phyloP scores from a whole-genome alignment of 345 rosid genomes.

The Eucalyptus viminalis region DNA sequence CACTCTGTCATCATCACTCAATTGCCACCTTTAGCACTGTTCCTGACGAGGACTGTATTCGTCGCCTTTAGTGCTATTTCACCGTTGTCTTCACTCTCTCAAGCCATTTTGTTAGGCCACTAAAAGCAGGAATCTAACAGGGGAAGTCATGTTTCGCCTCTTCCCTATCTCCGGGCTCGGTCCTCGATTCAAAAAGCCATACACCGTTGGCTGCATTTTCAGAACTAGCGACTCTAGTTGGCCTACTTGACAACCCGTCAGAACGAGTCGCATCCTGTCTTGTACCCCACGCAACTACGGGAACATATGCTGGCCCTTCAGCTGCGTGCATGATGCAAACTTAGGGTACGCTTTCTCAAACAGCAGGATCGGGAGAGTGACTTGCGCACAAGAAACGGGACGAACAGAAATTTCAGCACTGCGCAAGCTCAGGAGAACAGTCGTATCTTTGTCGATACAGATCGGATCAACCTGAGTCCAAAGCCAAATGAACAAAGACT shows the following conservation, averaged over 20 bases:
- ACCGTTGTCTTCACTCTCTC: not conserved
- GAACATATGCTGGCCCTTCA: not conserved
- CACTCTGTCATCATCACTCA: not conserved
- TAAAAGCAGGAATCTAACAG: not conserved
- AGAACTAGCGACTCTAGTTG: not conserved
- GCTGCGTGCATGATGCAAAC: not conserved
- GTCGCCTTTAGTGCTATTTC: not conserved
- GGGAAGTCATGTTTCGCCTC: not conserved
- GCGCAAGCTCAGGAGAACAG: too few species aligned
- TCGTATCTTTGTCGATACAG: too few species aligned
- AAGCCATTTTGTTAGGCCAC: not conserved
- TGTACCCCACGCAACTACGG: not conserved
- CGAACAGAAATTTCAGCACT: too few species aligned
- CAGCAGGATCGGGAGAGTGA: too few species aligned
- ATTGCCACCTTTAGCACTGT: too few species aligned
- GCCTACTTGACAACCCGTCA: not conserved
- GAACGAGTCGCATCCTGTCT: not conserved
- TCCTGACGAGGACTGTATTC: not conserved
- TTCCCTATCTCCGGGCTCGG: not conserved
- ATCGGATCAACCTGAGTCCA: too few species aligned
- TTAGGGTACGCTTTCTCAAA: too few species aligned
- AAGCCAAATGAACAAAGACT: too few species aligned
- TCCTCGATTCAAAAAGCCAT: not conserved
- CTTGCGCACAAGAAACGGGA: too few species aligned
- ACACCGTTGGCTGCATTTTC: not conserved